Percentiles rank a stretch among this genome's conserved stretches.
phyloP scores from a whole-genome alignment of 2,329 filamentous ascomycete species.

The Aureobasidium subglaciale region DNA sequence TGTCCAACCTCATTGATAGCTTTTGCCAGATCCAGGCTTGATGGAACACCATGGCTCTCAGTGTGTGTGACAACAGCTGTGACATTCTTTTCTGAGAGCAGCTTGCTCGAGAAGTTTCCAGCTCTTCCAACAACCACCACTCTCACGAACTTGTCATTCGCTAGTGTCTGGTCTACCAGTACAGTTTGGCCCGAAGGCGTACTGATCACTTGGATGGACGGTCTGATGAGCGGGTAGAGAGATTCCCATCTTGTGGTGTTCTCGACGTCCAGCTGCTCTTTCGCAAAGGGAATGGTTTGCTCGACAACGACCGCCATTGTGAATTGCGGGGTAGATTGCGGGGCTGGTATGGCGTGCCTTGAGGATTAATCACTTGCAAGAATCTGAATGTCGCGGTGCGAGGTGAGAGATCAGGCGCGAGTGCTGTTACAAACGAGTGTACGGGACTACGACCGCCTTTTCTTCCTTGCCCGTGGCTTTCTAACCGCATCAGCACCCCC shows the following conservation, averaged over 20 bases:
- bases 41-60: constrained; percentile 19
- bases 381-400: not conserved
- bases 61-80: constrained; percentile 27
- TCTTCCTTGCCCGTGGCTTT: not conserved
- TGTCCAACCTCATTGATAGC: constrained; percentile 23
- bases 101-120: constrained; percentile 30
- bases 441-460: not conserved
- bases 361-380: not conserved
- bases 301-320: constrained; percentile 31
- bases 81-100: constrained; percentile 28
- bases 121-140: constrained; percentile 24
- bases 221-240: constrained; percentile 29
- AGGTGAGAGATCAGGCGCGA: too few relatives aligned
- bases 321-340: constrained; percentile 6
- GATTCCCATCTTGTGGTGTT: constrained; percentile 28
- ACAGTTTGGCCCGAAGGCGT: constrained; percentile 26
- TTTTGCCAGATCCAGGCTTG: constrained; percentile 24
- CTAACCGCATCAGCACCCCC: not conserved
- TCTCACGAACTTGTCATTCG: constrained; percentile 22
- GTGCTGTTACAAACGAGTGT: not conserved
- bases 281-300: constrained; percentile 29
- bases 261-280: constrained; percentile 24
- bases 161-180: constrained; percentile 26
- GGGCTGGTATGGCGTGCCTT: not conserved
- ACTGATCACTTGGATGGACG: constrained; percentile 23